Evolutionary conservation across 129 eudicot species (phyloP).

Genomic region (Artemisia tridentata): DNA sequence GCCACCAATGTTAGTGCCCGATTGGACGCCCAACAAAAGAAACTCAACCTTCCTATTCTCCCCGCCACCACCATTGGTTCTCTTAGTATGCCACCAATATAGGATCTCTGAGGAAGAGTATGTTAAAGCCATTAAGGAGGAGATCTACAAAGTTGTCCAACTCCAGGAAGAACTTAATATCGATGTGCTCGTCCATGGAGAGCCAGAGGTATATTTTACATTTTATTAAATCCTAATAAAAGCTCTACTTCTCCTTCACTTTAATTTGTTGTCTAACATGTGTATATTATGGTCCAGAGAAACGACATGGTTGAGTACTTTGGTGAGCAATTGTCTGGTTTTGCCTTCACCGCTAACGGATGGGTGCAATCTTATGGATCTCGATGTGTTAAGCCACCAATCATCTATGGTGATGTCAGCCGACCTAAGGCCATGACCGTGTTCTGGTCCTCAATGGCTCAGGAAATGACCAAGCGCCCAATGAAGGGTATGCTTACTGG

Average conservation of each 20-base stretch:
- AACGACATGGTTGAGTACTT: slow-evolving; percentile 99
- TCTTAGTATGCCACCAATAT: no score
- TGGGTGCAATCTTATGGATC: slow-evolving; percentile 79
- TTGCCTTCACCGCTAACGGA: slow-evolving; percentile 93
- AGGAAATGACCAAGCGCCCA: slow-evolving; percentile 81
- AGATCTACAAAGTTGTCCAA: slow-evolving; percentile 79
- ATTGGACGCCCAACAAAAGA: slow-evolving; percentile 93
- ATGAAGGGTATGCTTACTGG: slow-evolving; percentile 99
- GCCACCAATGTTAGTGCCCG: slow-evolving; percentile 87
- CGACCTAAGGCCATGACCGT: slow-evolving; percentile 70
- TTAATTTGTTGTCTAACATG: not conserved
- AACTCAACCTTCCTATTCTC: slow-evolving; percentile 94
- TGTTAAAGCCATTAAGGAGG: slow-evolving; percentile 74
- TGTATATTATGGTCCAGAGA: slow-evolving; percentile 44
- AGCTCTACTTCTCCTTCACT: not conserved
- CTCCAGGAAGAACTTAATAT: slow-evolving; percentile 96
- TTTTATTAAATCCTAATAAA: not conserved
- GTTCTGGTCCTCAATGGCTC: slow-evolving; percentile 67
- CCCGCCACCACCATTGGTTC: slow-evolving; percentile 99
- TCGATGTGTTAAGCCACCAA: slow-evolving; percentile 75
- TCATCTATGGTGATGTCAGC: slow-evolving; percentile 74
- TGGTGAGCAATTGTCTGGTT: slow-evolving; percentile 94
- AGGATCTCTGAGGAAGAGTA: slow-evolving; percentile 89
- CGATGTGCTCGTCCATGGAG: slow-evolving; percentile 94
- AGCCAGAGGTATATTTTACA: slow-evolving; percentile 76